phyloP scores from a whole-genome alignment of 306 rosid genomes.

The Glycine latifolia region DNA sequence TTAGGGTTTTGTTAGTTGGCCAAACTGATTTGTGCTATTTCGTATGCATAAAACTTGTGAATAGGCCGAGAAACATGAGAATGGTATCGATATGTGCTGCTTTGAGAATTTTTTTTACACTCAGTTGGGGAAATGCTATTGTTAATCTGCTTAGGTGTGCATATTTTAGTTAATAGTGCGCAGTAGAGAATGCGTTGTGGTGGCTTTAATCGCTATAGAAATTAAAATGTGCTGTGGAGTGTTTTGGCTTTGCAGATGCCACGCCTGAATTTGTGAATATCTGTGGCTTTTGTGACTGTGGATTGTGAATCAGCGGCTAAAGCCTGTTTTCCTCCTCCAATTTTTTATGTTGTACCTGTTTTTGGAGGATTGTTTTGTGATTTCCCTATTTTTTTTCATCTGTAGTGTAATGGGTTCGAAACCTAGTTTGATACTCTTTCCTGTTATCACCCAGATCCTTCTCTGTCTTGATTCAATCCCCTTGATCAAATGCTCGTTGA shows the following conservation, averaged over 20 bases:
- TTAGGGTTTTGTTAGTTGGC: background rate
- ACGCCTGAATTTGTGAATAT: background rate
- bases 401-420: background rate
- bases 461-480: background rate
- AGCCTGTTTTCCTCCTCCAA: background rate
- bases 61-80: background rate
- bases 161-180: background rate
- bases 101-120: conserved; percentile 22
- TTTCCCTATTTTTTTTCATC: background rate
- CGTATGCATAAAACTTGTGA: background rate
- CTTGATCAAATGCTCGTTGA: background rate
- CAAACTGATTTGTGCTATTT: background rate
- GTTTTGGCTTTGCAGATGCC: background rate
- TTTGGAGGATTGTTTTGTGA: background rate
- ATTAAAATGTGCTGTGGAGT: background rate
- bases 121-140: background rate
- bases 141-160: background rate
- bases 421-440: background rate
- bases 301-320: background rate
- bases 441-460: background rate
- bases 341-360: background rate
- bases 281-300: background rate
- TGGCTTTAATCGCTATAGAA: background rate
- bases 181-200: background rate
- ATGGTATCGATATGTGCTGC: background rate